phyloP scores from a whole-genome alignment of 495 filamentous ascomycete species.

The Podospora appendiculata region DNA sequence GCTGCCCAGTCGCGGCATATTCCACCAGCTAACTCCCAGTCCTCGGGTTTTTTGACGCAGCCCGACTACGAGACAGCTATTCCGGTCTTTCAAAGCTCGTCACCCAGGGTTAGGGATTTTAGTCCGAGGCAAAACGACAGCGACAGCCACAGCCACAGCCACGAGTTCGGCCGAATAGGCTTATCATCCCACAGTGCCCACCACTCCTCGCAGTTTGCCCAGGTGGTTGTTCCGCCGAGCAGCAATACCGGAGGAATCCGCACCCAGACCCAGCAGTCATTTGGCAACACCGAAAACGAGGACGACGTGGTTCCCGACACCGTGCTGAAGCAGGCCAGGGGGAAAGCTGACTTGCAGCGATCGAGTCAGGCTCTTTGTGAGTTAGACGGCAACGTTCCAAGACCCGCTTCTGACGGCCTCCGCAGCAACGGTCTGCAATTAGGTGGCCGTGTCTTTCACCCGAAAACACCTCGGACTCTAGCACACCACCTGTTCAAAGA shows the following conservation, averaged over 20 bases:
- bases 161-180: no score
- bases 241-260: conserved; percentile 12
- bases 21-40: not conserved
- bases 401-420: no score
- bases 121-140: no score
- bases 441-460: no score
- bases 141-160: no score
- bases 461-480: no score
- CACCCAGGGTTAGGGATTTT: no score
- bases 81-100: no score
- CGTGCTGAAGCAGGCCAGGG: not conserved
- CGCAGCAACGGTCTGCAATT: no score
- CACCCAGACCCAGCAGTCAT: conserved; percentile 10
- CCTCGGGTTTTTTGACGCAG: conserved; percentile 17
- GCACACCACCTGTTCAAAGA: no score
- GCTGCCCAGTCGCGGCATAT: not conserved
- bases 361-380: not conserved
- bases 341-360: not conserved
- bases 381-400: not conserved
- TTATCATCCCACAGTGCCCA: not conserved
- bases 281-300: conserved; percentile 4
- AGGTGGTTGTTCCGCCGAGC: conserved; percentile 16
- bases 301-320: conserved; percentile 10
- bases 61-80: conserved; percentile 2
- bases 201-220: conserved; percentile 18